Evolutionary conservation across 2,329 filamentous ascomycete species (phyloP), one percentile per base, ranked within the genome.

Genomic region (Fusarium nelsonii): DNA sequence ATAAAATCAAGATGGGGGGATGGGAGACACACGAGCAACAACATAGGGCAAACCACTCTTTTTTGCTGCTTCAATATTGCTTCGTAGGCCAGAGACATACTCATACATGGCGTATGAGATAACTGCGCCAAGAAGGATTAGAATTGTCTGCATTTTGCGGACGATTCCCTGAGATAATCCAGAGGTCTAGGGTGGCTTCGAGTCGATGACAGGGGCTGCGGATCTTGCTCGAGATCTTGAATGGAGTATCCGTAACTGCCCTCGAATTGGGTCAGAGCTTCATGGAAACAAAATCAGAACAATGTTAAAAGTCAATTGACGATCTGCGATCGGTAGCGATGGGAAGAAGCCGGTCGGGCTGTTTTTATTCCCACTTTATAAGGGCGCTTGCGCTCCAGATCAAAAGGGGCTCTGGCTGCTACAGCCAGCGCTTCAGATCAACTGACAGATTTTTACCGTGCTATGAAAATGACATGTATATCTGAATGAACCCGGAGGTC

Each of bases 21-120:
- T 43, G 6, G 18, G 28, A 16, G 10, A 20, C 85, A 71, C 77
- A 89, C 87, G 86, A 28, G 82, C 74, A 44, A 89, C 70, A 28
- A 85, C 76, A 70, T 88, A 89, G 8, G 82, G 83, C 54, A 89
- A 71, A 8, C 85, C 85, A 16, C 81, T 83, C 58, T 78, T 79
- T 76, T 83, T 85, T 4, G 86, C 87, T 33, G 81, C 80, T 11
- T 77, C 78, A 51, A 88, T 82, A 63, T 87, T 86, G 52, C 70
- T 74, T 40, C 71, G 75, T 46, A 87, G 70, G n/a, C 79, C 77
- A 3, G 74, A 71, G 34, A 79, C 41, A 32, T 73, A 71, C 8
- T 67, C 69, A 67, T 78, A 80, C 20, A 78, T 50, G 37, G 63
- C 69, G 55, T 81, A 83, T 26, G 69, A 76, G 40, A 80, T 40